Conservation (phyloP, 169 alveolate genomes). For the Theileria orientalis region DNA sequence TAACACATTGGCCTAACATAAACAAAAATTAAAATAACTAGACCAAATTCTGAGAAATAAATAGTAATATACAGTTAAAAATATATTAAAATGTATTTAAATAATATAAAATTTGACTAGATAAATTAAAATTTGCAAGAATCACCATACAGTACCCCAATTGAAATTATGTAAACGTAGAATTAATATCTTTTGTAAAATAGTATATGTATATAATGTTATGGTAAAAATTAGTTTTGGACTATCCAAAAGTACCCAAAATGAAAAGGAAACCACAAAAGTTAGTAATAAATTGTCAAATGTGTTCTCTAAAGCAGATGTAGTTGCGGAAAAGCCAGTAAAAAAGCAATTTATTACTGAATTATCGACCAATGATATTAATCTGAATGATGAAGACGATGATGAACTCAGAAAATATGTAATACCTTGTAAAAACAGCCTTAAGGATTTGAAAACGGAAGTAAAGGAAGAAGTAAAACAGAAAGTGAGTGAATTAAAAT, state of each 20-base stretch:
- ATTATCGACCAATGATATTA: neutral
- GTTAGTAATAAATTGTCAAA: neutral
- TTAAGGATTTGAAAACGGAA: constrained; percentile 22
- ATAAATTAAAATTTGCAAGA: neutral
- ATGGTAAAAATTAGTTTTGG: neutral
- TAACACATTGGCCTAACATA: too few relatives aligned
- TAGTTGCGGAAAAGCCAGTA: neutral
- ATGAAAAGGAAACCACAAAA: neutral
- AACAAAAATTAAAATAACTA: too few relatives aligned
- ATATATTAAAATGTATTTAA: neutral
- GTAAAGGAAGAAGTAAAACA: neutral
- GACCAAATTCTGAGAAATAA: neutral
- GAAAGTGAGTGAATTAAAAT: constrained; percentile 18
- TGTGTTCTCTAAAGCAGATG: neutral
- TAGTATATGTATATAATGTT: neutral
- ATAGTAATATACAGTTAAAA: neutral
- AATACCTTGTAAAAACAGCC: constrained; percentile 53
- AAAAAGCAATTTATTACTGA: constrained; percentile 8
- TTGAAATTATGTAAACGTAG: too few relatives aligned
- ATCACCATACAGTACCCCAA: neutral
- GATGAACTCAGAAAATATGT: constrained; percentile 8
- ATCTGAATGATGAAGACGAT: constrained; percentile 1
- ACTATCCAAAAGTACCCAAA: neutral
- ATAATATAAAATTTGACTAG: neutral
- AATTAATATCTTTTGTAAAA: too few relatives aligned